These are phyloP conservation scores for Albatrellus ellisii DNA, from an alignment of 768 basidiomycete genomes.

Conservation along the genomic window DNA sequence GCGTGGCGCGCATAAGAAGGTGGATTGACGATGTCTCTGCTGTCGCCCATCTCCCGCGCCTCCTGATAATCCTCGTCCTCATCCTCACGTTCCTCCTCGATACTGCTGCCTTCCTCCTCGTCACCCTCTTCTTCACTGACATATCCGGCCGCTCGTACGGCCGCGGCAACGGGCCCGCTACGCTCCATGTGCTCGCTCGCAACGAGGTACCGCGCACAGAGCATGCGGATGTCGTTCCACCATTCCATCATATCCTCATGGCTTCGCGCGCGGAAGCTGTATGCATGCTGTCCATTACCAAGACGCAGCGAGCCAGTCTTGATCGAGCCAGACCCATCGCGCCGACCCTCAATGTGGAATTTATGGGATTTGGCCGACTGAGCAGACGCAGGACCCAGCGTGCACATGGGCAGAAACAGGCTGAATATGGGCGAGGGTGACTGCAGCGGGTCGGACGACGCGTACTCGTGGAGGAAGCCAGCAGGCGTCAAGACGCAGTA, in stretches of 20 bases:
- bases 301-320: slow-evolving; percentile 40
- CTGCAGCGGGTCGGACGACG: slow-evolving; percentile 56
- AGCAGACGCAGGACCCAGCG: slow-evolving; percentile 80
- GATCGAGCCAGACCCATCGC: slow-evolving; percentile 62
- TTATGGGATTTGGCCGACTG: slow-evolving; percentile 68
- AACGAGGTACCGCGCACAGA: slow-evolving; percentile 87
- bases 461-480: slow-evolving; percentile 91
- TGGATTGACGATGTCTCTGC: slow-evolving; percentile 32
- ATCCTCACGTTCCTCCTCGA: slow-evolving; percentile 38
- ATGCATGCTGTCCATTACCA: slow-evolving; percentile 43
- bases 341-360: slow-evolving; percentile 93
- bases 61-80: slow-evolving; percentile 38
- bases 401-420: slow-evolving; percentile 90
- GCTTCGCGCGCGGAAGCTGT: slow-evolving; percentile 80
- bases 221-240: slow-evolving; percentile 97
- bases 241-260: slow-evolving; percentile 99
- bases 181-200: slow-evolving; percentile 90
- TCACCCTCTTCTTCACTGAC: slow-evolving; percentile 65
- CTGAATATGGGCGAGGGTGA: slow-evolving; percentile 59
- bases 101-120: slow-evolving; percentile 49
- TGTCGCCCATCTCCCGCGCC: slow-evolving; percentile 28
- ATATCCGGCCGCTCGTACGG: slow-evolving; percentile 83
- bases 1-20: slow-evolving; percentile 47
- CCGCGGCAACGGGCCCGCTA: slow-evolving; percentile 83
- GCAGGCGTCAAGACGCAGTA: slow-evolving; percentile 93